Evolutionary conservation across 148 eudicot species (phyloP), one percentile per base, ranked within the genome.

Genomic region (Vaccinium corymbosum): DNA sequence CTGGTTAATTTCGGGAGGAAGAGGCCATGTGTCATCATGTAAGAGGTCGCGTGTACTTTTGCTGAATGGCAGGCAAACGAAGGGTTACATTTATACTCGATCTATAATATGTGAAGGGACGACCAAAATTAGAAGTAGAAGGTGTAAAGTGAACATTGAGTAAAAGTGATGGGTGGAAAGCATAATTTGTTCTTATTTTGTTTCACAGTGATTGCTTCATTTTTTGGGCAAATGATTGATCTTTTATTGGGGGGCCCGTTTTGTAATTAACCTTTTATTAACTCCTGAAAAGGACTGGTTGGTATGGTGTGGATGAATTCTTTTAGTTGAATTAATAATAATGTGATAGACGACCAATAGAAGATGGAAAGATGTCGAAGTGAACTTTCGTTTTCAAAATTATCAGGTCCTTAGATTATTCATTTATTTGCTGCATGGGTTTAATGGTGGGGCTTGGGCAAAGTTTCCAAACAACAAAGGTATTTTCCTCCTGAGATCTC

Each of bases 191-290:
- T 14, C 6, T 0, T 10, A 0, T 25, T 64, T 0, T 64, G 1
- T 25, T 25, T 11, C 14, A 46, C 19, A 4, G 16, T 57, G 25
- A 12, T 61, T 25, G 27, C 50, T 52, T 80, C 52, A 48, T 62
- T 62, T 81, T 81, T 81, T 32, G 73, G 46, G 73, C 16, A 17
- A 52, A 64, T 46, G 75, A 22, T 46, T 38, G 53, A 25, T 81
- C 74, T 25, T 64, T 64, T n/a, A 56, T 13, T 56, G 22, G 20
- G 19, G 82, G 38, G 17, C 57, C n/a, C 17, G 48, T 14, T 68
- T 48, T 66, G 76, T 66, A 81, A 64, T 22, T 49, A 81, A 51
- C 25, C 61, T 22, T 76, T 17, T 5, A 50, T 51, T 46, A 3
- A 62, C 15, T n/a, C 42, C 50, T 16, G 38, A 3, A 80, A 12